Evolutionary conservation across 805 yeast species (phyloP), one percentile per base, ranked within the genome.

Genomic region (Nakazawaea siamensis): DNA sequence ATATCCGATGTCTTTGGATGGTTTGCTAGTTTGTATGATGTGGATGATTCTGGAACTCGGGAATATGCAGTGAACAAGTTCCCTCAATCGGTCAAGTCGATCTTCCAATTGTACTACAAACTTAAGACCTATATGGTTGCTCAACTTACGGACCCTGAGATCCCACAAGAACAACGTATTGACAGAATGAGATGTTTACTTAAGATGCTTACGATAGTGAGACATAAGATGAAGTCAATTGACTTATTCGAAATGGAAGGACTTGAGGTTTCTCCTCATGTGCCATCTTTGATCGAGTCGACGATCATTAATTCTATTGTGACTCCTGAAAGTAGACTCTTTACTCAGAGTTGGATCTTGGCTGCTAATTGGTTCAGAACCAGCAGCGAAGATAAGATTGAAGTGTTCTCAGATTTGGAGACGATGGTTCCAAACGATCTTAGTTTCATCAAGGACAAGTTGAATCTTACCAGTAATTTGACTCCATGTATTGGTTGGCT

Each of bases 401-500:
- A 6, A 6, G n/a, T 17, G 13, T 44, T 32, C 19, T 58, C 60
- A 25, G 42, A 49, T 27, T 55, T 51, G 41, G 42, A 47, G 12
- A 55, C 46, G 31, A 49, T 62, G 30, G 46, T 52, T 41, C 64
- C 66, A 16, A 46, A 55, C 3, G 44, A 20, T 10, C 10, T 20
- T 37, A 8, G 10, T 20, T 8, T 8, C 7, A 7, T 20, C 10
- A 20, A 11, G 33, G 33, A 17, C 16, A 16, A 35, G 43, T 53
- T 39, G 65, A 62, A 37, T 11, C 10, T 7, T 18, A 10, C 6
- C 18, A 14, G 15, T 7, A 45, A 40, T 3, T 41, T 41, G 42
- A 73, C 86, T 5, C 92, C 95, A 2, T 88, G 96, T 49, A 73
- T 86, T 40, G 97, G 97, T 9, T 90, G 97, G 97, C 64, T 86